Evolutionary conservation across 179 eudicot genomes (phyloP).

Genomic region (Heliamphora pulchella): DNA sequence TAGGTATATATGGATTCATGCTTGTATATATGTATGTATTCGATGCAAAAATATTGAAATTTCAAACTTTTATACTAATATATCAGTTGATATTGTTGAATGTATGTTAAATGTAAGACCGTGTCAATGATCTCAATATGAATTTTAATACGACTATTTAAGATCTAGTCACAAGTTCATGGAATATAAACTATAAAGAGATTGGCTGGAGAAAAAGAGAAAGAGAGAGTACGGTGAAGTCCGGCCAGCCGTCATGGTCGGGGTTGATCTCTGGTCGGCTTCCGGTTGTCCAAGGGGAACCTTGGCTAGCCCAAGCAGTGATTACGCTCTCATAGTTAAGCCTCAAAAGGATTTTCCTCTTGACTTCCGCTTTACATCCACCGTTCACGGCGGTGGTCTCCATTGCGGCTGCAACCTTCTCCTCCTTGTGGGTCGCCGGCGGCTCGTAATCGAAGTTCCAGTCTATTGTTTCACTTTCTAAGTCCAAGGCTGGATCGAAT

Average conservation of each 20-base stretch:
- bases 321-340: slow-evolving; percentile 50
- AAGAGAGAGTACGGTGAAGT: slow-evolving; percentile 29
- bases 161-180: background rate
- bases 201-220: background rate
- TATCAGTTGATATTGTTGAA: no score
- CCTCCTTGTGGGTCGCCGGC: slow-evolving; percentile 2
- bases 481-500: slow-evolving; percentile 7
- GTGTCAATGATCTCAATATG: no score
- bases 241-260: slow-evolving; percentile 42
- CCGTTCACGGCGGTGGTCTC: background rate
- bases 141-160: background rate
- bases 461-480: slow-evolving; percentile 23
- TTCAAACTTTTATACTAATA: no score
- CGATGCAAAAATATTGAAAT: no score
- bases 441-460: slow-evolving; percentile 26
- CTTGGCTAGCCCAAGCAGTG: slow-evolving; percentile 37
- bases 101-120: no score
- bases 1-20: no score
- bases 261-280: slow-evolving; percentile 41
- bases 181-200: background rate
- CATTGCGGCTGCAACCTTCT: slow-evolving; percentile 14
- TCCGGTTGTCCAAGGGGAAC: slow-evolving; percentile 55
- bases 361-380: slow-evolving; percentile 9
- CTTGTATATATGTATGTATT: no score
- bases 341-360: slow-evolving; percentile 33